Conservation (phyloP, 2,329 filamentous ascomycete species). For the Pestalotiopsis sp. region DNA sequence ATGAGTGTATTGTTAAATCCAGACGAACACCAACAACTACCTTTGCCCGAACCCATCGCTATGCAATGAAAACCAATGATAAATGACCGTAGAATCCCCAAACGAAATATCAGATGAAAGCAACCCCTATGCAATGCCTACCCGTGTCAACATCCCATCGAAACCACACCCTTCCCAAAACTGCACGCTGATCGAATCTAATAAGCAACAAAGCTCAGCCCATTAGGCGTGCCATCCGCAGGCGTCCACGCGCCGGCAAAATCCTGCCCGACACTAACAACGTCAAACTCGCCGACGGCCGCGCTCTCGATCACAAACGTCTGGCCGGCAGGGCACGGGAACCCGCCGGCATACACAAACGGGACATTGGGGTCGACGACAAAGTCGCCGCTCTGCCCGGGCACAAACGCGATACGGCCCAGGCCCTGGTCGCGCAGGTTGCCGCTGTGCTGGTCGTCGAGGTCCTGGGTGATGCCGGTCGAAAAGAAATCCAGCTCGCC, state of each 20-base stretch:
- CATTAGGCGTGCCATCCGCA: background rate
- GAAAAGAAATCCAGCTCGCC: conserved; percentile 6
- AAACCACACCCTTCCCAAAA: background rate
- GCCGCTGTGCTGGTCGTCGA: background rate
- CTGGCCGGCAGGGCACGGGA: conserved; percentile 1
- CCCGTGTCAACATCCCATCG: no score
- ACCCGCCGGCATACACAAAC: background rate
- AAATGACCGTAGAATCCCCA: no score
- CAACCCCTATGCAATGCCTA: no score
- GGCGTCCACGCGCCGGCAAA: background rate
- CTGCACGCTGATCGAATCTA: no score
- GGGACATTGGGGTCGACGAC: background rate
- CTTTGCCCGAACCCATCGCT: background rate
- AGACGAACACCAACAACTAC: background rate
- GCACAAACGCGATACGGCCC: background rate
- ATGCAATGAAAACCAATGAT: no score
- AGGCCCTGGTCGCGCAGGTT: conserved; percentile 2
- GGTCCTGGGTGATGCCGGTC: background rate
- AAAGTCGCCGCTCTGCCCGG: background rate
- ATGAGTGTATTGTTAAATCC: background rate
- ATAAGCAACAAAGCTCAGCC: conserved; percentile 2
- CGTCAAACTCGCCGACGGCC: conserved; percentile 4
- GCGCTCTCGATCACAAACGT: background rate
- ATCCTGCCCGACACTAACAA: background rate
- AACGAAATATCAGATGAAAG: no score